Evolutionary conservation across 345 rosid genomes (phyloP).

Genomic region (Eucalyptus cloeziana): DNA sequence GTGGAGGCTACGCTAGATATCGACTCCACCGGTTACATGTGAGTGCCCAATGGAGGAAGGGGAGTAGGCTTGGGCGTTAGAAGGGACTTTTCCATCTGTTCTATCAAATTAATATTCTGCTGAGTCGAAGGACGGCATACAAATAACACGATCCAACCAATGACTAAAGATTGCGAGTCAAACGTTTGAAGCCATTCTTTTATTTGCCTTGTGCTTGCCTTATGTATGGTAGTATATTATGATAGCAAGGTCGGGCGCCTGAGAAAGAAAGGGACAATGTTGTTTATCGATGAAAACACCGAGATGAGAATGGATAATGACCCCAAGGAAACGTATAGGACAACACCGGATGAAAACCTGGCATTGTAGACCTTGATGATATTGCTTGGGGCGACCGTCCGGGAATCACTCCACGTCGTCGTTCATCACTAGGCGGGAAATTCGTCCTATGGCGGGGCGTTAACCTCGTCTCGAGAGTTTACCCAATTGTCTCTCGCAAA

Average conservation of each 20-base stretch:
- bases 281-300: not conserved
- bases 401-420: not conserved
- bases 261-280: not conserved
- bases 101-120: not conserved
- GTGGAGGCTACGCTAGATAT: not conserved
- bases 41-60: not conserved
- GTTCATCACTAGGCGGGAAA: not conserved
- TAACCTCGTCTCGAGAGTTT: not conserved
- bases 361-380: not conserved
- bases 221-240: not conserved
- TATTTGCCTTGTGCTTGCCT: not conserved
- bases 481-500: not conserved
- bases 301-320: not conserved
- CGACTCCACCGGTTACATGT: not conserved
- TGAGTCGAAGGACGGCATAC: not conserved
- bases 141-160: not conserved
- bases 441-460: not conserved
- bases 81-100: not conserved
- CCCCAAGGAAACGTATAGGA: not conserved
- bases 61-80: not conserved
- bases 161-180: not conserved
- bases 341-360: not conserved
- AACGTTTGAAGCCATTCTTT: not conserved
- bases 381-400: not conserved
- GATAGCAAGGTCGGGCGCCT: not conserved